Evolutionary conservation across 192 early-diverging fungal species (phyloP).

Genomic region (Spizellomyces sp.): DNA sequence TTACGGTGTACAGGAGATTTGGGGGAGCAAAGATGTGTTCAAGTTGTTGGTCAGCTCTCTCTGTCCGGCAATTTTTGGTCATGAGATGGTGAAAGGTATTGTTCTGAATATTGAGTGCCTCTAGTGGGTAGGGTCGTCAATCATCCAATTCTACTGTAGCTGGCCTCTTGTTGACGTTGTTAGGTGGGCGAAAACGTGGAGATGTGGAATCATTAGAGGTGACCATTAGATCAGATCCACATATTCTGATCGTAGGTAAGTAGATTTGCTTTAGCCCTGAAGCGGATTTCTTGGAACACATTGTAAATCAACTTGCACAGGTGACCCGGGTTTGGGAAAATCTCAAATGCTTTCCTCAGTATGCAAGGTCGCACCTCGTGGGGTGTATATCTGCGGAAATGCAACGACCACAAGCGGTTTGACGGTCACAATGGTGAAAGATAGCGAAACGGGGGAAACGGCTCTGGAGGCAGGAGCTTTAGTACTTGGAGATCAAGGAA

Average conservation of each 20-base stretch:
- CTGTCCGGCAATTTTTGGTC: constrained; percentile 79
- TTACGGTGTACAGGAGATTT: constrained; percentile 69
- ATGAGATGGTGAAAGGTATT: constrained; percentile 75
- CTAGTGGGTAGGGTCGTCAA: not conserved
- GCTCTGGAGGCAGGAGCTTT: constrained; percentile 73
- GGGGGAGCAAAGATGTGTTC: constrained; percentile 61
- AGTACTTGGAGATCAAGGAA: constrained; percentile 79
- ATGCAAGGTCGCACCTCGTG: constrained; percentile 75
- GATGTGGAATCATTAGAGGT: constrained; percentile 45
- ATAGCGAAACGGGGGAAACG: constrained; percentile 67
- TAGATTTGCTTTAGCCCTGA: constrained; percentile 20
- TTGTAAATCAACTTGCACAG: constrained; percentile 18
- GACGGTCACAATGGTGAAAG: constrained; percentile 69
- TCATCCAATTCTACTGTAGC: constrained; percentile 36
- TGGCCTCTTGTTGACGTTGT: constrained; percentile 75
- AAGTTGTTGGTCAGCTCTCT: constrained; percentile 77
- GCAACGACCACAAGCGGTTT: constrained; percentile 64
- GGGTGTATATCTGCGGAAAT: constrained; percentile 74
- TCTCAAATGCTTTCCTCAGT: constrained; percentile 78
- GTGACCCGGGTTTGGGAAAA: constrained; percentile 81
- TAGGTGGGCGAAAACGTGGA: constrained; percentile 61
- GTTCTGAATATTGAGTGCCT: constrained; percentile 16
- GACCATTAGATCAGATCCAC: constrained; percentile 67
- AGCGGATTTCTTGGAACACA: not conserved
- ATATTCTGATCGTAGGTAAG: constrained; percentile 68